phyloP scores from a whole-genome alignment of 108 stramenopile species.

The Epipyxis sp. region DNA sequence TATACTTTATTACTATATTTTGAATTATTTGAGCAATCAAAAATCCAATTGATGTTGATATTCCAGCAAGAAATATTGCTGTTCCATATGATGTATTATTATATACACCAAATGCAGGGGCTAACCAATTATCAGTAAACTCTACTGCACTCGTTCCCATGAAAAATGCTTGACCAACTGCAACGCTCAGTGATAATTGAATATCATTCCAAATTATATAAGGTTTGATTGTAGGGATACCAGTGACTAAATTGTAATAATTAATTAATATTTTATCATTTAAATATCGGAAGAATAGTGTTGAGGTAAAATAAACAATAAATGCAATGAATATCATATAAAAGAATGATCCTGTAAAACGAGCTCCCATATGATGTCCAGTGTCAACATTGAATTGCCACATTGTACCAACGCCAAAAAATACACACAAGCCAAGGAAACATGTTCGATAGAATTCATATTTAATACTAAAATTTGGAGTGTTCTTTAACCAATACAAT shows the following conservation, averaged over 20 bases:
- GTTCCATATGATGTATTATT: not conserved
- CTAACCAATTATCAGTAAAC: constrained; percentile 19
- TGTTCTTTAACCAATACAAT: not conserved
- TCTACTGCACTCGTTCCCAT: not conserved
- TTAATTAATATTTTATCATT: not conserved
- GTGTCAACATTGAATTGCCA: not conserved
- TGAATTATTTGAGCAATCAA: not conserved
- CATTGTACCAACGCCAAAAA: not conserved
- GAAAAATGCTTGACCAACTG: not conserved
- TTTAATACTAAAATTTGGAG: not conserved
- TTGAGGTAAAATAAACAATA: not conserved
- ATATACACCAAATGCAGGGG: constrained; percentile 10
- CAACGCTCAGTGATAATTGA: not conserved
- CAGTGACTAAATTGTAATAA: not conserved
- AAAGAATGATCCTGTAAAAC: constrained; percentile 4
- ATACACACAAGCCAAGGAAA: not conserved
- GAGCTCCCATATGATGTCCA: not conserved
- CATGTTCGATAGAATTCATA: not conserved
- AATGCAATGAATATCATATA: not conserved
- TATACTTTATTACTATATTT: not conserved
- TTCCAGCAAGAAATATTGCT: not conserved
- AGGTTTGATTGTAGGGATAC: not conserved
- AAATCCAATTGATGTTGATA: not conserved
- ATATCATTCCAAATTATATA: not conserved
- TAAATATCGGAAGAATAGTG: not conserved